Conservation (phyloP, 371 early-diverging fungal species). For the Apophysomyces elegans region DNA sequence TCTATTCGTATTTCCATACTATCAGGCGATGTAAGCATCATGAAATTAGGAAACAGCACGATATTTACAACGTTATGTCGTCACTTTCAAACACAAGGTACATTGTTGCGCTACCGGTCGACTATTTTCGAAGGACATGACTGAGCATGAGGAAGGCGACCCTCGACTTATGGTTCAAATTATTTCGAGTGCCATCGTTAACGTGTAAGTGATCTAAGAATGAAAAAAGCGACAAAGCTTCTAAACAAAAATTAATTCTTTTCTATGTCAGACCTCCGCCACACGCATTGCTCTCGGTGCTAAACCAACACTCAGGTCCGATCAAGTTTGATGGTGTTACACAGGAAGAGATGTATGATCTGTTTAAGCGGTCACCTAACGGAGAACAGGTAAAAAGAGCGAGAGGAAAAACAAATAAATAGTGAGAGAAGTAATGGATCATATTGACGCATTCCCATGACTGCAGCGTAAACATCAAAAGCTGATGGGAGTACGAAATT, state of each 20-base stretch:
- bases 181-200: constrained; percentile 76
- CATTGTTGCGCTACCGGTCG: constrained; percentile 79
- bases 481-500: constrained; percentile 42
- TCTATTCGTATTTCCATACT: constrained; percentile 76
- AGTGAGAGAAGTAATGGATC: background rate
- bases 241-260: too few relatives aligned
- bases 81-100: constrained; percentile 10
- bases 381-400: constrained; percentile 34
- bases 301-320: constrained; percentile 28
- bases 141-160: constrained; percentile 58
- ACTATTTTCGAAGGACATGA: constrained; percentile 57
- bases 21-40: constrained; percentile 72
- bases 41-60: background rate
- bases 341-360: constrained; percentile 37
- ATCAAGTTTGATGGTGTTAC: constrained; percentile 37
- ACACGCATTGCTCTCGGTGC: constrained; percentile 32
- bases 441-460: background rate
- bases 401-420: constrained; percentile 7
- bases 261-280: constrained; percentile 28
- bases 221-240: background rate
- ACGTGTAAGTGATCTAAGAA: constrained; percentile 29
- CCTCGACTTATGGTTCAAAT: constrained; percentile 73
- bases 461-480: constrained; percentile 38
- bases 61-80: background rate
- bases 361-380: constrained; percentile 34